Evolutionary conservation across 257 asterid species (phyloP), one percentile per base, ranked within the genome.

Genomic region (Leonotis leonurus): DNA sequence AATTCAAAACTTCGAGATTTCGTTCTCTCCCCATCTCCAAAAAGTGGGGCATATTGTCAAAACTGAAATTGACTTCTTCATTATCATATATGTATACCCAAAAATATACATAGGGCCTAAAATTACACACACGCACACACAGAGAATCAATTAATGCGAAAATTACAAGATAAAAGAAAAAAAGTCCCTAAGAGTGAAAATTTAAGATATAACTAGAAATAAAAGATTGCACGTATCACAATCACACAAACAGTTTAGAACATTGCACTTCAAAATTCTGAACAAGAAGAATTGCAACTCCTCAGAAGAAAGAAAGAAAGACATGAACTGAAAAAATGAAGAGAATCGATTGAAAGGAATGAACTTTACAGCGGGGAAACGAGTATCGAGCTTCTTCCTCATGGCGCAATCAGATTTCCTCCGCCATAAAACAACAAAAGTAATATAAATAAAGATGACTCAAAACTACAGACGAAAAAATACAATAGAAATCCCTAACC

Each of bases 381-480:
- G 89, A 56, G 88, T 82, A 72, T 78, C 88, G 29, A 82, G 85
- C 81, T 82, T 82, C 80, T 83, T 83, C 86, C 66, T 80, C 89
- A 83, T 83, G 77, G 80, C n/a, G n/a, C 73, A 62, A 66, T 70
- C 81, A 65, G 72, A 69, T 39, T 70, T 59, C 32, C 24, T 55
- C 70, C 48, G 32, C 48, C 76, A 65, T 56, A 24, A 58, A 61
- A 57, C 36, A 57, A 57, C 51, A 62, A 44, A 63, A 57, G 50
- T 27, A 56, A 52, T 49, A 22, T 5, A 8, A 32, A 56, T 24
- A 43, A 26, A 3, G 13, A 37, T 21, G 44, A 29, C n/a, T n/a
- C n/a, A n/a, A n/a, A n/a, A n/a, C n/a, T n/a, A n/a, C n/a, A n/a
- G n/a, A n/a, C n/a, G n/a, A n/a, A n/a, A n/a, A n/a, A n/a, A n/a